Evolutionary conservation across 768 basidiomycete species (phyloP).

Genomic region (Trametes coccinea): DNA sequence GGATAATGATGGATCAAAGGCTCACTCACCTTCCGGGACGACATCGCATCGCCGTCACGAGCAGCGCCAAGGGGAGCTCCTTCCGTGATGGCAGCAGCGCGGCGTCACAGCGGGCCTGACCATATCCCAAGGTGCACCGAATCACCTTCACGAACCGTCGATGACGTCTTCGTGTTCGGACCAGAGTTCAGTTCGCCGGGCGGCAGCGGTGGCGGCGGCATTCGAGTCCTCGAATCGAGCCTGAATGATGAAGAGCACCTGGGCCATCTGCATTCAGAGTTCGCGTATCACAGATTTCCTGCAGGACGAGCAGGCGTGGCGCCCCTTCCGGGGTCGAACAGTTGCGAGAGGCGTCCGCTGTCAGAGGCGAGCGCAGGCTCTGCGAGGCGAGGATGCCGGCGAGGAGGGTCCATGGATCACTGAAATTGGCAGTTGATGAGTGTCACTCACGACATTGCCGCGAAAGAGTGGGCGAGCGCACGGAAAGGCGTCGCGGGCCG

Average conservation of each 20-base stretch:
- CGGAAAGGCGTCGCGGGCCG: no score
- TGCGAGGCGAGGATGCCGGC: not conserved
- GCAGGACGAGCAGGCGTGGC: not conserved
- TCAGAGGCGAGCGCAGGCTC: not conserved
- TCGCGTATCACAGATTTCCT: slow-evolving; percentile 9
- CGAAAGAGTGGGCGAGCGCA: not conserved
- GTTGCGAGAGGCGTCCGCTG: slow-evolving; percentile 2
- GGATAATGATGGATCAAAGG: not conserved
- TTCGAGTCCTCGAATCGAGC: not conserved
- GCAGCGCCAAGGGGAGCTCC: not conserved
- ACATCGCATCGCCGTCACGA: not conserved
- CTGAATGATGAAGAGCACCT: not conserved
- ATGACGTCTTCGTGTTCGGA: no score
- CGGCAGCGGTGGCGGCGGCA: no score
- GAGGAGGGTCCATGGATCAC: not conserved
- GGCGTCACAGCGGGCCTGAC: not conserved
- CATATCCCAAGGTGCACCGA: no score
- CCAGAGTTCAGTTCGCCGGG: no score
- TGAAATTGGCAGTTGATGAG: not conserved
- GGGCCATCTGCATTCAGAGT: not conserved
- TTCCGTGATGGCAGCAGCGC: not conserved
- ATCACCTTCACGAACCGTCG: no score
- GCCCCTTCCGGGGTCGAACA: not conserved
- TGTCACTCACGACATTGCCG: not conserved
- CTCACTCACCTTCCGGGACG: not conserved